These are phyloP conservation scores for Puya raimondii DNA, from an alignment of 176 grass and related monocot genomes.

Conservation along the genomic window DNA sequence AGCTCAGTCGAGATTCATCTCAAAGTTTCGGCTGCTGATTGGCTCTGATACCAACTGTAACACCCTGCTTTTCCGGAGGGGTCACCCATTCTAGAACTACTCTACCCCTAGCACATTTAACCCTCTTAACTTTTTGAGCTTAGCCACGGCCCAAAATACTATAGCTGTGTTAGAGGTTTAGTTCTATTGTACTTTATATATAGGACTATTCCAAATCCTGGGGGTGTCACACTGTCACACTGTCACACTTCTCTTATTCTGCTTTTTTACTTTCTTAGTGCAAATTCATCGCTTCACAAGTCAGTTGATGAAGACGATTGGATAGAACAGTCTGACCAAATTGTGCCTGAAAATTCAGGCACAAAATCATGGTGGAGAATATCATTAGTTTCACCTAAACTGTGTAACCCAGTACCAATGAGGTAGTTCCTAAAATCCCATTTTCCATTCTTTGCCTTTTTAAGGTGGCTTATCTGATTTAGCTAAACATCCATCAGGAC, in stretches of 20 bases:
- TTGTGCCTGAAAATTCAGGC: slow-evolving; percentile 24
- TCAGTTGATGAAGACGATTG: slow-evolving; percentile 27
- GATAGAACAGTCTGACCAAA: slow-evolving; percentile 30
- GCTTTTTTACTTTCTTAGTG: slow-evolving; percentile 62
- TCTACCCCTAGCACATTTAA: no score
- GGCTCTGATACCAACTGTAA: no score
- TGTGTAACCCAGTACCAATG: slow-evolving; percentile 29
- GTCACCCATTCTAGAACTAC: no score
- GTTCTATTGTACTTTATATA: no score
- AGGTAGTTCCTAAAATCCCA: slow-evolving; percentile 19
- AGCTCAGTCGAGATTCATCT: no score
- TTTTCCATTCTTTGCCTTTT: neutral
- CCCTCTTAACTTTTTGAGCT: no score
- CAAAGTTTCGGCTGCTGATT: no score
- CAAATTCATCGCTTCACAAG: slow-evolving; percentile 45
- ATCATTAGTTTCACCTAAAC: slow-evolving; percentile 74
- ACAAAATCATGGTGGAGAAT: slow-evolving; percentile 75
- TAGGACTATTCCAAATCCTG: no score
- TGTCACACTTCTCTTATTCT: slow-evolving; percentile 36
- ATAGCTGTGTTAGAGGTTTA: no score
- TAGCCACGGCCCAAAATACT: no score
- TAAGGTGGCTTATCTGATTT: neutral
- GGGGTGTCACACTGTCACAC: no score
- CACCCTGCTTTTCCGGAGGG: no score
- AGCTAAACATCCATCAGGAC: neutral